Base-by-base conservation (phyloP, 352 stramenopile species). In the Phytophthora kernoviae region DNA sequence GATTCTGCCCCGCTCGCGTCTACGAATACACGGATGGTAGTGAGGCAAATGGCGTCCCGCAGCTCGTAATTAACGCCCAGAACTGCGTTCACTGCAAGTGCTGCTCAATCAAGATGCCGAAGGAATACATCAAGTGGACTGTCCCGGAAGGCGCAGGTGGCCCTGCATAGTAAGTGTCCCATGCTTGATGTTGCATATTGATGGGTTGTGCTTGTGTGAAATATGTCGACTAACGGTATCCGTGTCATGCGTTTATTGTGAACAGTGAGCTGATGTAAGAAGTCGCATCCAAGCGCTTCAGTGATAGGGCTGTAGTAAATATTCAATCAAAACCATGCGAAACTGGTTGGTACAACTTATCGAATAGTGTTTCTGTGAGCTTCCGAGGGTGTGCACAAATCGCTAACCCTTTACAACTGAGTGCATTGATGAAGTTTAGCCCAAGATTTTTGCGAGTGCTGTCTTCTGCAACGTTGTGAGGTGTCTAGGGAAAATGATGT, bases 51-150 rank as follows among this genome's bases (percentile, higher is more conserved):
- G 90, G 88, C 39, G 77, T 88, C 44, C 83, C 91, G 33, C 90
- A 98, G 76, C 80, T 99, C 22, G 96, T 99, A 44, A 99, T 99
- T 71, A 99, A 99, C 74, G 96, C 96, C 34, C 96, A 99, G 77
- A 99, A 99, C 79, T 99, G 97, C 72, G 91, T 99, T 40, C 97
- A 99, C 82, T 99, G 97, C 85, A 99, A 99, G 77, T 99, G 94
- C 79, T 99, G 97, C 77, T 98, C 93, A 34, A 99, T 99, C 79
- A 99, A 99, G 79, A 99, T 98, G 95, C 97, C 97, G 2, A 66
- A 97, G 57, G 96, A 99, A 78, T 99, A 99, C 78, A 99, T 99
- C 77, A 87, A 99, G 42, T 99, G 97, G 97, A 99, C 96, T 36
- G 97, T 99, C 4, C 97, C 97, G 5, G 97, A 99, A 84, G 97